Conservation (phyloP, 176 grass and related monocot species). For the Phoenix dactylifera region DNA sequence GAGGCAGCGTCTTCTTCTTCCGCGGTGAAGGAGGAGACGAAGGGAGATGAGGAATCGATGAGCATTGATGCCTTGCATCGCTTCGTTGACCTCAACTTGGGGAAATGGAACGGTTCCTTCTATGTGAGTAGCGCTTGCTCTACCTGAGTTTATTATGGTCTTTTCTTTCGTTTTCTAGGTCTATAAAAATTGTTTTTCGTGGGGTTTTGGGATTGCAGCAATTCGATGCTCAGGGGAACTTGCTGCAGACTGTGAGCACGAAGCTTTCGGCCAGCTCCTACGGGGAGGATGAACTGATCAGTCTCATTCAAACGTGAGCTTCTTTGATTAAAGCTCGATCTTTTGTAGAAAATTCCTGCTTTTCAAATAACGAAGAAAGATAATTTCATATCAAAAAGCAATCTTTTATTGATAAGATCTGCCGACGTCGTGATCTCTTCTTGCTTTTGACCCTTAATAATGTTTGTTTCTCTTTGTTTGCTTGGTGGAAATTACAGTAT, state of each 20-base stretch:
- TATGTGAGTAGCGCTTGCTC: constrained; percentile 27
- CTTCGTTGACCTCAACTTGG: constrained; percentile 70
- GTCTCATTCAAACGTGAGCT: constrained; percentile 83
- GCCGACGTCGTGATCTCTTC: too few species aligned
- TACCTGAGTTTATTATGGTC: constrained; percentile 5
- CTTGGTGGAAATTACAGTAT: too few species aligned
- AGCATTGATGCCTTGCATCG: constrained; percentile 61
- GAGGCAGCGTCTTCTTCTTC: constrained; percentile 23
- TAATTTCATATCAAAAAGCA: too few species aligned
- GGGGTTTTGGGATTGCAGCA: constrained; percentile 34
- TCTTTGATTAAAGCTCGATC: background rate
- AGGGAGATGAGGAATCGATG: constrained; percentile 46
- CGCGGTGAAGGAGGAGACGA: constrained; percentile 11
- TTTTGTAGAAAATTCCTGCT: too few species aligned
- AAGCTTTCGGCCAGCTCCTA: constrained; percentile 70
- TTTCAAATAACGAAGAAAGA: too few species aligned
- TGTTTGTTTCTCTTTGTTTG: too few species aligned
- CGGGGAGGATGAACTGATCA: constrained; percentile 76
- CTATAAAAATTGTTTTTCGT: background rate
- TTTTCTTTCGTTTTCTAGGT: background rate
- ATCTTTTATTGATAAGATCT: too few species aligned
- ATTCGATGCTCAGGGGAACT: constrained; percentile 72
- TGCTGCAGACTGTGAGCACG: constrained; percentile 59
- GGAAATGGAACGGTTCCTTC: constrained; percentile 78
- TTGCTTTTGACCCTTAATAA: too few species aligned